phyloP scores from a whole-genome alignment of 129 eudicot species.

The Oenanthe sinensis region DNA sequence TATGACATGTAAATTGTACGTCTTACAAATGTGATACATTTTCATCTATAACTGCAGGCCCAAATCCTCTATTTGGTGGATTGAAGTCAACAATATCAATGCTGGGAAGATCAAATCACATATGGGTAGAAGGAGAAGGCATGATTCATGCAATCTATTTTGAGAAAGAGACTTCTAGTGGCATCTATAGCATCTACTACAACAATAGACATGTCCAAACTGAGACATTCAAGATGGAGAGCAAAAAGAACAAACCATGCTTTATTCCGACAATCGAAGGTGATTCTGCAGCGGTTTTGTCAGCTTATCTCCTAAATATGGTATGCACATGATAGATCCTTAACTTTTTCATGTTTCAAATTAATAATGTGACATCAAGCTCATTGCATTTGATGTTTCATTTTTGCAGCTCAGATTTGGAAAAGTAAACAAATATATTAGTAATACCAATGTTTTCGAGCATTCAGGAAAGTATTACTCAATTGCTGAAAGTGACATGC shows the following conservation, averaged over 20 bases:
- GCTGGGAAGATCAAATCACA: slow-evolving; percentile 57
- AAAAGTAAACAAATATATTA: slow-evolving; percentile 34
- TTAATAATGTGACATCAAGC: not conserved
- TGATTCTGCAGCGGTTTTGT: slow-evolving; percentile 47
- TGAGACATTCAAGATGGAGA: slow-evolving; percentile 49
- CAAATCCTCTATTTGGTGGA: slow-evolving; percentile 82
- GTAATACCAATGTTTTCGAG: slow-evolving; percentile 67
- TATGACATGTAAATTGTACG: not conserved
- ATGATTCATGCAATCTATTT: slow-evolving; percentile 75
- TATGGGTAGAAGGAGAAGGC: slow-evolving; percentile 88
- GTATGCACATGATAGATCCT: slow-evolving; percentile 13
- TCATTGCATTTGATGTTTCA: not conserved
- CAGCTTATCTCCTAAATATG: slow-evolving; percentile 50
- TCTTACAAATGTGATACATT: not conserved
- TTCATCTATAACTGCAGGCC: slow-evolving; percentile 21
- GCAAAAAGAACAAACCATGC: slow-evolving; percentile 34
- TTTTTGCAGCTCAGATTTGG: slow-evolving; percentile 51
- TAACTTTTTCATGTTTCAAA: not conserved
- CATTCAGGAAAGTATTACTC: slow-evolving; percentile 55
- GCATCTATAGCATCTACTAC: slow-evolving; percentile 35
- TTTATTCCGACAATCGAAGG: slow-evolving; percentile 76
- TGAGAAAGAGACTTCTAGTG: slow-evolving; percentile 25
- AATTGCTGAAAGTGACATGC: slow-evolving; percentile 54
- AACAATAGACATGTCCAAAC: slow-evolving; percentile 57
- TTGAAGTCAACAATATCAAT: slow-evolving; percentile 44